Percentiles rank a stretch among this genome's conserved stretches.
phyloP scores from a whole-genome alignment of 169 alveolate genomes.

The Amoebophrya sp. region DNA sequence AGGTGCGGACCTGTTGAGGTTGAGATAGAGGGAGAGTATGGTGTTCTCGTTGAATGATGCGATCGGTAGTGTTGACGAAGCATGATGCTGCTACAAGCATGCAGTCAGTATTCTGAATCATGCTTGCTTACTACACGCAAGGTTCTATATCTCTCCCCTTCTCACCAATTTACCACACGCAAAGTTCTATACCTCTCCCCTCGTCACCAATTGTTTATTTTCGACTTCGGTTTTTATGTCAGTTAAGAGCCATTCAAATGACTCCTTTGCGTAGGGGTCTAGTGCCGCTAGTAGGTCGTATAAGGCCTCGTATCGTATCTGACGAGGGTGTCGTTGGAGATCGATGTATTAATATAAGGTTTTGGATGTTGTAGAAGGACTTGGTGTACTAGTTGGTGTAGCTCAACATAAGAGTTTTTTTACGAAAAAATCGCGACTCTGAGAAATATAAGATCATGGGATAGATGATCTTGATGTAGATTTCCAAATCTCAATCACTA shows the following conservation, averaged over 20 bases:
- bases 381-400: too few species aligned
- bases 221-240: background rate
- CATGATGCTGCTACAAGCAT: too few species aligned
- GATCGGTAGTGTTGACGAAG: background rate
- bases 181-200: background rate
- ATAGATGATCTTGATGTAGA: background rate
- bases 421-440: background rate
- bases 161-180: background rate
- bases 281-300: background rate
- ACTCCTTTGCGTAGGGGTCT: background rate
- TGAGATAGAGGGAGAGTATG: background rate
- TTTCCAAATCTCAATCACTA: background rate
- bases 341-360: too few species aligned
- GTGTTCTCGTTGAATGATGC: background rate
- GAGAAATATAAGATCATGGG: background rate
- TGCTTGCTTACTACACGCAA: background rate
- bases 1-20: background rate
- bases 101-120: too few species aligned
- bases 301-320: background rate
- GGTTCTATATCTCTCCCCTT: background rate
- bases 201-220: background rate
- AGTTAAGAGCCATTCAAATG: background rate
- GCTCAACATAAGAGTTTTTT: too few species aligned
- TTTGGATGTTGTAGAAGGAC: too few species aligned
- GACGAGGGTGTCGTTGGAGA: too few species aligned